Conservation (phyloP, 768 basidiomycete genomes). For the Phaeolepiota aurea region DNA sequence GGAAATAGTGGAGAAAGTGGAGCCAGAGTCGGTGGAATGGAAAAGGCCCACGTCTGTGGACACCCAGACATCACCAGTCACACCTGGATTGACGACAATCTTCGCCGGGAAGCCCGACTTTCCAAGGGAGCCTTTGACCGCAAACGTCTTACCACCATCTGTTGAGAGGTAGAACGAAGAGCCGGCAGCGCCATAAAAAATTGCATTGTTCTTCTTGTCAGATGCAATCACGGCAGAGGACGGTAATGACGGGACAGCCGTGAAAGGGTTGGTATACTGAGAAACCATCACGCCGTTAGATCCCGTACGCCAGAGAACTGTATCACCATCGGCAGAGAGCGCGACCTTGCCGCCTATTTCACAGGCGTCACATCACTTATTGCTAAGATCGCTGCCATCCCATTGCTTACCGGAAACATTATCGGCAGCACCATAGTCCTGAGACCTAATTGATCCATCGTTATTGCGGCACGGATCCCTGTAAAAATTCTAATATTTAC, state of each 20-base stretch:
- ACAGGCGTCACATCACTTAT: no score
- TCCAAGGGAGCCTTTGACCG: conserved; percentile 31
- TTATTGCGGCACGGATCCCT: not conserved
- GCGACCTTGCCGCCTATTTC: conserved; percentile 30
- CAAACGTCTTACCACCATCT: conserved; percentile 47
- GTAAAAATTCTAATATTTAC: conserved; percentile 14
- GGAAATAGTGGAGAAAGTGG: conserved; percentile 37
- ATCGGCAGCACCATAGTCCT: conserved; percentile 46
- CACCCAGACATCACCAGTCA: conserved; percentile 58
- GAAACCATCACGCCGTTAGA: conserved; percentile 45
- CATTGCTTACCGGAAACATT: conserved; percentile 31
- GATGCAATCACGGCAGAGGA: conserved; percentile 48
- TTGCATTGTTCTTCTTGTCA: conserved; percentile 46
- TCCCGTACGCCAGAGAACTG: conserved; percentile 48
- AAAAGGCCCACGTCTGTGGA: conserved; percentile 49
- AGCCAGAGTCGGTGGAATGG: conserved; percentile 46
- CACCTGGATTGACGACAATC: conserved; percentile 43
- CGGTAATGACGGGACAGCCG: conserved; percentile 42
- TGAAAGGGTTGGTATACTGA: conserved; percentile 39
- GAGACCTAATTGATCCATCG: conserved; percentile 26
- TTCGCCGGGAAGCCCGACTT: conserved; percentile 40
- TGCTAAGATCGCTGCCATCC: no score
- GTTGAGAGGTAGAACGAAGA: conserved; percentile 53
- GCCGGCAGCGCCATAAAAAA: conserved; percentile 54
- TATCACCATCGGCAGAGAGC: conserved; percentile 44